Evolutionary conservation across 2,329 filamentous ascomycete genomes (phyloP).

Genomic region (Colletotrichum aenigma): DNA sequence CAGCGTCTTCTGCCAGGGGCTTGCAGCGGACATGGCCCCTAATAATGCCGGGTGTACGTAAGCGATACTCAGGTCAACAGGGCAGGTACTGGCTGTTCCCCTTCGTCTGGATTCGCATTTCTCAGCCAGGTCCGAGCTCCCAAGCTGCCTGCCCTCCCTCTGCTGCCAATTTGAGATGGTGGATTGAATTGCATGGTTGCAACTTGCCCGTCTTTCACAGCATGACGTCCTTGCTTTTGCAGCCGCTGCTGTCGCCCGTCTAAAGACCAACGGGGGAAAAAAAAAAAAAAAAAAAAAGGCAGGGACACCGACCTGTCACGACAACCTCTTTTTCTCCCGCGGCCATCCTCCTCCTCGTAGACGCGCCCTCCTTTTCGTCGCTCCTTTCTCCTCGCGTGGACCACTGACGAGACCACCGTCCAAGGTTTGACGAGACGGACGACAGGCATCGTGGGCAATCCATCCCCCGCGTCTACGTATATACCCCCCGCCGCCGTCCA

Average conservation of each 20-base stretch:
- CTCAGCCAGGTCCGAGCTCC: not conserved
- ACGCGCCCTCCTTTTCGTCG: not conserved
- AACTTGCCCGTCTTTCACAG: not conserved
- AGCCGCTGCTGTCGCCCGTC: not conserved
- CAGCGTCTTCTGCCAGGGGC: not conserved
- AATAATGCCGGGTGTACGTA: not conserved
- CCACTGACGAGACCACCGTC: not conserved
- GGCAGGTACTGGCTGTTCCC: not conserved
- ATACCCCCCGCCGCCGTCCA: not conserved
- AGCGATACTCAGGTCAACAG: not conserved
- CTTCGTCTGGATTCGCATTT: not conserved
- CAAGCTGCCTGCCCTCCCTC: not conserved
- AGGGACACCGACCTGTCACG: not conserved
- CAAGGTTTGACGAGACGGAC: not conserved
- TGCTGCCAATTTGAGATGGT: not conserved
- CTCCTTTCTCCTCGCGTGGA: not conserved
- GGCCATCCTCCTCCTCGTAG: not conserved
- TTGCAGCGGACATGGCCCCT: not conserved
- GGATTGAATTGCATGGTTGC: not conserved
- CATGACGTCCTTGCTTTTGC: slow-evolving; percentile 9
- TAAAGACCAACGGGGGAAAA: not conserved
- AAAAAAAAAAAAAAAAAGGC: not conserved
- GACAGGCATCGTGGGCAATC: not conserved
- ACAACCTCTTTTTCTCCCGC: not conserved
- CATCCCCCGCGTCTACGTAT: not conserved